Conservation (phyloP, 1,284 basidiomycete genomes). For the Ustilago hordei region DNA sequence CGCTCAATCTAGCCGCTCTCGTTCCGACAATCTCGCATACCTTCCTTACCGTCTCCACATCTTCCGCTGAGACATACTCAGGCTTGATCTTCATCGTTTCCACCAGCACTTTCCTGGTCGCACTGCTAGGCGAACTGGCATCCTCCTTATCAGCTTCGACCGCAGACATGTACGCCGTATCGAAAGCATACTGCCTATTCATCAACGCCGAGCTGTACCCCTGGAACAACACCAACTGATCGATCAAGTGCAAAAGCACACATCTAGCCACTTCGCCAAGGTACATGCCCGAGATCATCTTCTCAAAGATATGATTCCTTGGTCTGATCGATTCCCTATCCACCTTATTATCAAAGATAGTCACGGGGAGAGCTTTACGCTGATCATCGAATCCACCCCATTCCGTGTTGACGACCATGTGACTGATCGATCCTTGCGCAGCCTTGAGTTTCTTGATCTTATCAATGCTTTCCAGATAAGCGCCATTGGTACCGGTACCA, state of each 20-base stretch:
- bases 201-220: conserved; percentile 80
- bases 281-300: conserved; percentile 99
- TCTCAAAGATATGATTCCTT: conserved; percentile 92
- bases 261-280: conserved; percentile 92
- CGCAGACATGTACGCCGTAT: conserved; percentile 90
- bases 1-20: conserved; percentile 85
- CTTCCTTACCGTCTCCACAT: conserved; percentile 83
- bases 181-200: conserved; percentile 92
- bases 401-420: conserved; percentile 97
- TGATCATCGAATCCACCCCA: conserved; percentile 73
- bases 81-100: conserved; percentile 76
- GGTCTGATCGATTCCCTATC: conserved; percentile 96
- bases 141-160: conserved; percentile 75
- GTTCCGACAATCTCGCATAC: conserved; percentile 81
- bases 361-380: conserved; percentile 87
- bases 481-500: conserved; percentile 97
- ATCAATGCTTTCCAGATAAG: conserved; percentile 87
- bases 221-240: conserved; percentile 79
- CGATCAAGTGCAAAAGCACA: conserved; percentile 85
- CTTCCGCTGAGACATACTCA: conserved; percentile 70
- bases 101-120: conserved; percentile 75
- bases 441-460: conserved; percentile 80
- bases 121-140: conserved; percentile 25
- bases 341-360: conserved; percentile 91
- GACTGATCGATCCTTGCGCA: conserved; percentile 29